phyloP scores from a whole-genome alignment of 352 stramenopile species.

The Phytophthora meadii region DNA sequence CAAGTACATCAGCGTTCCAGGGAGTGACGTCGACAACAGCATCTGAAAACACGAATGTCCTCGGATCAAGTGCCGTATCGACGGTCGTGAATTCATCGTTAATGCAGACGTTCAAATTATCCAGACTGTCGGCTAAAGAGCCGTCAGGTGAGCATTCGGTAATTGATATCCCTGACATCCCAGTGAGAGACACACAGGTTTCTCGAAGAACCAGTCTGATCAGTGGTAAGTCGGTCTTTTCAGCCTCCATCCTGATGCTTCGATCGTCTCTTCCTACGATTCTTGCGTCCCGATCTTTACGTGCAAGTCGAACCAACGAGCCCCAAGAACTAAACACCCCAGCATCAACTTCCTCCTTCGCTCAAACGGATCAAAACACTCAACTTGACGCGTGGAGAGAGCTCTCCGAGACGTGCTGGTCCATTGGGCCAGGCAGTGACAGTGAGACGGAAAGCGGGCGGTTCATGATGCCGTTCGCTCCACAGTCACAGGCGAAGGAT shows the following conservation, averaged over 20 bases:
- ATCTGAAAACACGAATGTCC: slow-evolving; percentile 1
- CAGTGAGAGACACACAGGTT: not conserved
- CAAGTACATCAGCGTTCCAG: slow-evolving; percentile 24
- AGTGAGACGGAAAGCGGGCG: slow-evolving; percentile 33
- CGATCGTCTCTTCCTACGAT: slow-evolving; percentile 22
- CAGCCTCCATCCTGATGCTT: slow-evolving; percentile 16
- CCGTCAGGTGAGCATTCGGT: slow-evolving; percentile 2
- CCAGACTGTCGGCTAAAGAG: slow-evolving; percentile 10
- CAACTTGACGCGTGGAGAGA: slow-evolving; percentile 26
- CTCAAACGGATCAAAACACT: slow-evolving; percentile 3
- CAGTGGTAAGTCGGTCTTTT: slow-evolving; percentile 32
- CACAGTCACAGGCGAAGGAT: not conserved
- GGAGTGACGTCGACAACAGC: slow-evolving; percentile 27
- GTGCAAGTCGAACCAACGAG: not conserved
- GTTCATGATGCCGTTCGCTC: slow-evolving; percentile 1
- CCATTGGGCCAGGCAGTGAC: slow-evolving; percentile 40
- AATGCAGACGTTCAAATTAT: slow-evolving; percentile 32
- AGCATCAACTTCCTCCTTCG: slow-evolving; percentile 4
- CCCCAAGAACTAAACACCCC: slow-evolving; percentile 8
- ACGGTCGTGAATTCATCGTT: slow-evolving; percentile 23
- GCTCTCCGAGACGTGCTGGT: slow-evolving; percentile 44
- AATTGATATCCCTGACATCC: slow-evolving; percentile 14
- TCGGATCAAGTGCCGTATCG: slow-evolving; percentile 17
- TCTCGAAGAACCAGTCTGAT: slow-evolving; percentile 20
- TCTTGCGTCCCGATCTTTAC: slow-evolving; percentile 9